These are phyloP conservation scores for Stachybotrys echinatus DNA, from an alignment of 2,329 filamentous ascomycete species.

Conservation along the genomic window DNA sequence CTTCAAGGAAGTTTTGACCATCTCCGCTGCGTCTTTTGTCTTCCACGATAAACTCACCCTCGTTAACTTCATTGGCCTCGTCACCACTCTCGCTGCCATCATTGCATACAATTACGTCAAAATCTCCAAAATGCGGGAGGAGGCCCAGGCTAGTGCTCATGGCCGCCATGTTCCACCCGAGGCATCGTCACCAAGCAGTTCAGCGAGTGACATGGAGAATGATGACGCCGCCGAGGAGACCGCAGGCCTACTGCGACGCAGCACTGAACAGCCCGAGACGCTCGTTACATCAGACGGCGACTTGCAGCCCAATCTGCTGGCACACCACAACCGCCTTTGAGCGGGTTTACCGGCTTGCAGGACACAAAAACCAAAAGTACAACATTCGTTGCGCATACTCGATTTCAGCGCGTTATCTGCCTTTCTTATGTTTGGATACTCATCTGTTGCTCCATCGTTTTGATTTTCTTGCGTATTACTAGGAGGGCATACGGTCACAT, in stretches of 20 bases:
- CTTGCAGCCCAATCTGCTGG: slow-evolving; percentile 27
- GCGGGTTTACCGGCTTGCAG: background rate
- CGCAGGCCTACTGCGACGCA: slow-evolving; percentile 37
- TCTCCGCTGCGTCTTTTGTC: slow-evolving; percentile 77
- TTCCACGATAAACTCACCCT: slow-evolving; percentile 85
- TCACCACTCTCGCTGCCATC: slow-evolving; percentile 87
- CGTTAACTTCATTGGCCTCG: slow-evolving; percentile 79
- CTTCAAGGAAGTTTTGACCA: slow-evolving; percentile 98
- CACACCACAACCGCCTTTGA: slow-evolving; percentile 4
- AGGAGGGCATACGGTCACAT: background rate
- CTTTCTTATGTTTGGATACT: background rate
- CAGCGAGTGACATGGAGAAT: slow-evolving; percentile 34
- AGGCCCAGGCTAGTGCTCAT: slow-evolving; percentile 56
- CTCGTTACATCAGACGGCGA: slow-evolving; percentile 35
- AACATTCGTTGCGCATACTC: background rate
- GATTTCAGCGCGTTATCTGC: background rate
- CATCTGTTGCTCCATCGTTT: background rate
- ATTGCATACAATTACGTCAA: slow-evolving; percentile 92
- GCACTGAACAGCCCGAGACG: slow-evolving; percentile 27
- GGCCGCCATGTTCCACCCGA: slow-evolving; percentile 28
- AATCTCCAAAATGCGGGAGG: slow-evolving; percentile 78
- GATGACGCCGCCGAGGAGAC: slow-evolving; percentile 39
- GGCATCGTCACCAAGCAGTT: slow-evolving; percentile 26
- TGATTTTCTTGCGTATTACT: background rate
- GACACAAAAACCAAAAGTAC: background rate